These are phyloP conservation scores for Globisporangium emineosum DNA, from an alignment of 352 stramenopile species.

Conservation along the genomic window DNA sequence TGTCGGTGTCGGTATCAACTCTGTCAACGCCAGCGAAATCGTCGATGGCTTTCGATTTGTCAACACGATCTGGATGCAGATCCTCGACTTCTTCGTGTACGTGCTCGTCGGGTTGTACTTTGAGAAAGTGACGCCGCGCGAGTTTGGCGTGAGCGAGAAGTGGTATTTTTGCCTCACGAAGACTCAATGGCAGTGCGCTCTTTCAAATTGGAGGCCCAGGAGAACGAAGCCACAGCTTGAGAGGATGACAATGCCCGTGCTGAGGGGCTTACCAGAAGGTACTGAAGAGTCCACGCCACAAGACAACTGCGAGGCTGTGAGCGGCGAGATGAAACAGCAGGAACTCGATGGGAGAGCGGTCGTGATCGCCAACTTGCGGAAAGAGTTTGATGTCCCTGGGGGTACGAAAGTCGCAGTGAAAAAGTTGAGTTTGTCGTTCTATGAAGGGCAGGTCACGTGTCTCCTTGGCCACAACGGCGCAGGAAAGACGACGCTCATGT, in stretches of 20 bases:
- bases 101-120: slow-evolving; percentile 85
- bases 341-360: slow-evolving; percentile 52
- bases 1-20: slow-evolving; percentile 36
- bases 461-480: slow-evolving; percentile 63
- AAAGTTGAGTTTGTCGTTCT: slow-evolving; percentile 81
- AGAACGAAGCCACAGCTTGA: slow-evolving; percentile 17
- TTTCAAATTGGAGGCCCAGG: slow-evolving; percentile 22
- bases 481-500: slow-evolving; percentile 85
- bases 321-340: slow-evolving; percentile 43
- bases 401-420: slow-evolving; percentile 86
- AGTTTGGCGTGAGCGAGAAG: slow-evolving; percentile 86
- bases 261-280: not conserved
- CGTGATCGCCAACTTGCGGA: slow-evolving; percentile 57
- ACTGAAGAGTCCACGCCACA: not conserved
- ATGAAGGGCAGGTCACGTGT: slow-evolving; percentile 93
- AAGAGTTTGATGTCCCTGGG: slow-evolving; percentile 69
- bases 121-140: slow-evolving; percentile 89
- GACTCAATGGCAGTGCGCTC: slow-evolving; percentile 54
- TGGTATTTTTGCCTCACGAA: slow-evolving; percentile 89
- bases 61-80: slow-evolving; percentile 75
- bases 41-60: slow-evolving; percentile 53
- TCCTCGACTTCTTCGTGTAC: slow-evolving; percentile 90
- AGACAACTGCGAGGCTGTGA: slow-evolving; percentile 28
- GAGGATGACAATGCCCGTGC: not conserved
- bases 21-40: slow-evolving; percentile 32